phyloP scores from a whole-genome alignment of 225 moss, liverwort and hornwort genomes.

The Ulota crispa region DNA sequence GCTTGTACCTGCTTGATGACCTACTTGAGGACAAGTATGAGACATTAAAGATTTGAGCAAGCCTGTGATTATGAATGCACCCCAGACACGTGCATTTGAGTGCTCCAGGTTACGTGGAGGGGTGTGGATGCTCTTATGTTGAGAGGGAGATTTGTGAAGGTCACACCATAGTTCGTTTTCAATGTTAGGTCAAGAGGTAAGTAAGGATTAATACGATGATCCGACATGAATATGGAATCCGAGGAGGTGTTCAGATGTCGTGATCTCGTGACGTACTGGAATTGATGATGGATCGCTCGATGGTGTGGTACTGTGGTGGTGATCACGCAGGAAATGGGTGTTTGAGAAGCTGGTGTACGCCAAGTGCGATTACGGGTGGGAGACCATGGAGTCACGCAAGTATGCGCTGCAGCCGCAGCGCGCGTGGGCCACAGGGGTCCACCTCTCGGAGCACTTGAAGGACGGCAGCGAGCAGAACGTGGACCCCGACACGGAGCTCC shows the following conservation, averaged over 20 bases:
- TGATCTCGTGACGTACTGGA: background rate
- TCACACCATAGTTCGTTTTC: no score
- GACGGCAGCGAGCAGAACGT: background rate
- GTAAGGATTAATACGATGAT: background rate
- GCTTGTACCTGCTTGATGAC: no score
- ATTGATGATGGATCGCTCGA: background rate
- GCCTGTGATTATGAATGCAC: no score
- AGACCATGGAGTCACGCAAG: slow-evolving; percentile 25
- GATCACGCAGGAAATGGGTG: slow-evolving; percentile 41
- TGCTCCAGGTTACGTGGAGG: no score
- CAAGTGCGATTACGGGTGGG: slow-evolving; percentile 45
- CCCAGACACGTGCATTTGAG: no score
- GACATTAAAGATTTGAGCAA: no score
- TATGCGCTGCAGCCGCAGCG: slow-evolving; percentile 44
- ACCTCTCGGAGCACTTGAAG: slow-evolving; percentile 44
- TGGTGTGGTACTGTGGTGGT: background rate
- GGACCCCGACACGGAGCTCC: slow-evolving; percentile 19
- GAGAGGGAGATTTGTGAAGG: no score
- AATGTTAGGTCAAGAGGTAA: no score
- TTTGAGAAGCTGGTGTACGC: slow-evolving; percentile 51
- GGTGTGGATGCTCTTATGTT: no score
- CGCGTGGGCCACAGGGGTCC: slow-evolving; percentile 57
- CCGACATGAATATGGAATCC: background rate
- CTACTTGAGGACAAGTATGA: no score
- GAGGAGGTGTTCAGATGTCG: background rate